These are phyloP conservation scores for Aspergillus sp. DNA, from an alignment of 2,329 filamentous ascomycete species.

Conservation along the genomic window DNA sequence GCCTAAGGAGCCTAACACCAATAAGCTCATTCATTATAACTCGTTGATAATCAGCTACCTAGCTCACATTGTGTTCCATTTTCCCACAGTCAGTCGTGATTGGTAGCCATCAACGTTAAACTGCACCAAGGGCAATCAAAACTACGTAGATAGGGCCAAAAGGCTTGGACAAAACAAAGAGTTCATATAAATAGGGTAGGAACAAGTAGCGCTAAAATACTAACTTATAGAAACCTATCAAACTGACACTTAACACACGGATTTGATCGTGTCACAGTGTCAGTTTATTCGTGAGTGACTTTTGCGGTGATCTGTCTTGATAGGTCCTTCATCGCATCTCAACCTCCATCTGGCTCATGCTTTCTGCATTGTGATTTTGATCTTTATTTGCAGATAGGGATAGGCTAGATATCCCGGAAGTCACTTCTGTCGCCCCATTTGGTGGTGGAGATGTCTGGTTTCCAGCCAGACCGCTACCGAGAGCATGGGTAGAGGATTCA, in stretches of 20 bases:
- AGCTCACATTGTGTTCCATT: neutral
- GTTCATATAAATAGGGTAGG: neutral
- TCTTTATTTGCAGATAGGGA: slow-evolving; percentile 38
- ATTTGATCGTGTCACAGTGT: slow-evolving; percentile 11
- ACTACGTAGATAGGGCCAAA: neutral
- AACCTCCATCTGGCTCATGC: slow-evolving; percentile 44
- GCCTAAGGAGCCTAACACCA: neutral
- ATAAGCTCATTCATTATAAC: neutral
- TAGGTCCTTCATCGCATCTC: slow-evolving; percentile 47
- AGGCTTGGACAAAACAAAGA: neutral
- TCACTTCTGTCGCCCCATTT: slow-evolving; percentile 42
- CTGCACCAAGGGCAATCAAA: neutral
- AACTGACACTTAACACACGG: slow-evolving; percentile 3
- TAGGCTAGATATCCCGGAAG: slow-evolving; percentile 48
- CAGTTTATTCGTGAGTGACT: neutral
- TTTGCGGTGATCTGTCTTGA: neutral
- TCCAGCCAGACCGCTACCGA: slow-evolving; percentile 45
- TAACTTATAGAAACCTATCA: neutral
- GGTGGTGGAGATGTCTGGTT: slow-evolving; percentile 28
- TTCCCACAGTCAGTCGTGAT: neutral
- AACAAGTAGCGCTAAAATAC: neutral
- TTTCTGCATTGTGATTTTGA: slow-evolving; percentile 24
- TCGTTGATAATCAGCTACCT: neutral
- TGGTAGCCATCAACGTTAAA: neutral
- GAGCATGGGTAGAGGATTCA: slow-evolving; percentile 57